Conservation (phyloP, 768 basidiomycete genomes). For the Podaxis rugospora region DNA sequence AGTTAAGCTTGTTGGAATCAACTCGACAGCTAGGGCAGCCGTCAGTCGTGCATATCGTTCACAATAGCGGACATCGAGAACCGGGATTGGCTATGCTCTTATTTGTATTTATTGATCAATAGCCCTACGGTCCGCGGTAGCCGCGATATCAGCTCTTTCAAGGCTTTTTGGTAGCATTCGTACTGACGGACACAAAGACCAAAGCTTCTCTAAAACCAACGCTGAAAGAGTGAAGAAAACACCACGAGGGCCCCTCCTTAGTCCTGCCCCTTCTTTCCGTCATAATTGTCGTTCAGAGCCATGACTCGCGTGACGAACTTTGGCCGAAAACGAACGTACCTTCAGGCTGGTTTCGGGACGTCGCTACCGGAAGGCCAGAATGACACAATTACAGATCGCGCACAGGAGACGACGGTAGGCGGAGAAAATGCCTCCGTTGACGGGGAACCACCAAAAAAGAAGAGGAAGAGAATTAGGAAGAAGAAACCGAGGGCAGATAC, state of each 20-base stretch:
- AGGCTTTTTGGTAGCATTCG: neutral
- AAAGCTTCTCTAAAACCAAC: too few relatives aligned
- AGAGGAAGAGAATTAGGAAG: constrained; percentile 43
- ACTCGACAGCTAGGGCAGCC: neutral
- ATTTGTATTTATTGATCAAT: neutral
- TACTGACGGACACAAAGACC: neutral
- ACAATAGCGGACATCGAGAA: too few relatives aligned
- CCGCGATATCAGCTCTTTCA: neutral
- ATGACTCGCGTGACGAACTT: constrained; percentile 79
- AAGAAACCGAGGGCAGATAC: constrained; percentile 29
- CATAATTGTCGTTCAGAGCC: neutral
- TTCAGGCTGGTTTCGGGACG: constrained; percentile 54
- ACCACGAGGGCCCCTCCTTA: too few relatives aligned
- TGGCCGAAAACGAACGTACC: constrained; percentile 67
- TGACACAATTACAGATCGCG: constrained; percentile 1
- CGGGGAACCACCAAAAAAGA: constrained; percentile 41
- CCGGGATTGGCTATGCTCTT: too few relatives aligned
- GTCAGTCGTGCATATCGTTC: neutral
- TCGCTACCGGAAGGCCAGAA: constrained; percentile 8
- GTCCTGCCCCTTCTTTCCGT: neutral
- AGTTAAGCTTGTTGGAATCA: neutral
- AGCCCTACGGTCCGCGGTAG: neutral
- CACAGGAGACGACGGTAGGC: constrained; percentile 11
- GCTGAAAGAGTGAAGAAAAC: too few relatives aligned
- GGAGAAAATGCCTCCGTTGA: constrained; percentile 5